These are phyloP conservation scores for Cydonia oblonga DNA, from an alignment of 331 rosid species.

Conservation along the genomic window DNA sequence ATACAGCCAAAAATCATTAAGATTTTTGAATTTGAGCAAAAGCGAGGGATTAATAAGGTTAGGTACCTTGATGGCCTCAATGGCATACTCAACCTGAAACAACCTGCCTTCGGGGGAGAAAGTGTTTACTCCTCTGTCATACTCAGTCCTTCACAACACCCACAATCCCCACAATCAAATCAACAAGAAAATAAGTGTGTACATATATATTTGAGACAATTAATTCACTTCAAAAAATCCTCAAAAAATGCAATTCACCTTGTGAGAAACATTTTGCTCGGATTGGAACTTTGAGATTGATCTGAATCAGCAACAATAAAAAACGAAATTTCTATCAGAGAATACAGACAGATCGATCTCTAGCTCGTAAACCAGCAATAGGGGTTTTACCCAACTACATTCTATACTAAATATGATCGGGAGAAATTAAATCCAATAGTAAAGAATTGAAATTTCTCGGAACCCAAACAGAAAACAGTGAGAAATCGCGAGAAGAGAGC, in stretches of 20 bases:
- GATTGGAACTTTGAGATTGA: constrained; percentile 5
- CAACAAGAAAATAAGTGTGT: neutral
- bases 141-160: constrained; percentile 63
- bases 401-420: neutral
- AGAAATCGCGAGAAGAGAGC: neutral
- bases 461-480: neutral
- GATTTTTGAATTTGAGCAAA: neutral
- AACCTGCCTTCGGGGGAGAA: constrained; percentile 96
- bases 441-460: neutral
- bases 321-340: neutral
- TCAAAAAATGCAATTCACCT: constrained; percentile 35
- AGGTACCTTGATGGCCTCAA: constrained; percentile 83
- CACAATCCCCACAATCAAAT: neutral
- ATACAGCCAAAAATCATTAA: neutral
- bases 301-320: neutral
- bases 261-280: constrained; percentile 59
- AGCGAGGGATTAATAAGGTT: neutral
- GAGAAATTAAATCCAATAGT: neutral
- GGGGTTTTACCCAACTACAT: neutral
- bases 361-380: neutral
- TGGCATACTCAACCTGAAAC: constrained; percentile 98
- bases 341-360: neutral
- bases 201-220: neutral
- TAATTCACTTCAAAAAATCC: neutral
- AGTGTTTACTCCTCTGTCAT: constrained; percentile 96